phyloP scores from a whole-genome alignment of 305 asterid species.

The Solanum aculeatissimum region DNA sequence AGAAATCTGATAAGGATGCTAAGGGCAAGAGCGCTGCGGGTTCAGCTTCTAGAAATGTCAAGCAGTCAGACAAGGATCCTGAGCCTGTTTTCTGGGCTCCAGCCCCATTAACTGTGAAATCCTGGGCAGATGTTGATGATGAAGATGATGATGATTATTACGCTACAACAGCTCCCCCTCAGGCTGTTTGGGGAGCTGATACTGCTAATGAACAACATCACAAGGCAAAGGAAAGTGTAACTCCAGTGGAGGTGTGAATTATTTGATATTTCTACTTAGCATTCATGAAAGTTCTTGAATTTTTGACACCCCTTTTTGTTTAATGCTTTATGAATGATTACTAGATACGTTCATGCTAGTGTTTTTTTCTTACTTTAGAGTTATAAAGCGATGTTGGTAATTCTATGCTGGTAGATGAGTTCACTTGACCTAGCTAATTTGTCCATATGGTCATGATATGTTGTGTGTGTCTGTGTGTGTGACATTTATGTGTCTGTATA shows the following conservation, averaged over 20 bases:
- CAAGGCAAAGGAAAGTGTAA: conserved; percentile 5
- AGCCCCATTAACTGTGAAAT: conserved; percentile 66
- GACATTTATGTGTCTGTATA: neutral
- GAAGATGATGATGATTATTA: conserved; percentile 94
- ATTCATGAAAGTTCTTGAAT: neutral
- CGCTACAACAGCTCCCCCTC: conserved; percentile 88
- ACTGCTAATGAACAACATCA: conserved; percentile 4
- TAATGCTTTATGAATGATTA: neutral
- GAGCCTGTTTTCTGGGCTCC: conserved; percentile 79
- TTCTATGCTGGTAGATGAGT: neutral
- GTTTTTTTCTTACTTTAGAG: neutral
- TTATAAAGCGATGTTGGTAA: neutral
- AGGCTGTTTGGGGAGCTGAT: conserved; percentile 51
- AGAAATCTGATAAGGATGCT: conserved; percentile 10
- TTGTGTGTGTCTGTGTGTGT: neutral
- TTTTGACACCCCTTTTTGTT: neutral
- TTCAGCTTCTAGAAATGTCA: conserved; percentile 9
- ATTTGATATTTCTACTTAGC: neutral
- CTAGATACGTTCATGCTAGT: neutral
- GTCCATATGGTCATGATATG: neutral
- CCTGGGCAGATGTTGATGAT: conserved; percentile 99
- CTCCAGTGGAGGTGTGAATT: conserved; percentile 14
- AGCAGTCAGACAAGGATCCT: conserved; percentile 31
- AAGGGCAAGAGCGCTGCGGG: conserved; percentile 5
- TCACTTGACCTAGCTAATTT: neutral